Conservation (phyloP, 2,329 filamentous ascomycete genomes). For the Colletotrichum tropicicola region DNA sequence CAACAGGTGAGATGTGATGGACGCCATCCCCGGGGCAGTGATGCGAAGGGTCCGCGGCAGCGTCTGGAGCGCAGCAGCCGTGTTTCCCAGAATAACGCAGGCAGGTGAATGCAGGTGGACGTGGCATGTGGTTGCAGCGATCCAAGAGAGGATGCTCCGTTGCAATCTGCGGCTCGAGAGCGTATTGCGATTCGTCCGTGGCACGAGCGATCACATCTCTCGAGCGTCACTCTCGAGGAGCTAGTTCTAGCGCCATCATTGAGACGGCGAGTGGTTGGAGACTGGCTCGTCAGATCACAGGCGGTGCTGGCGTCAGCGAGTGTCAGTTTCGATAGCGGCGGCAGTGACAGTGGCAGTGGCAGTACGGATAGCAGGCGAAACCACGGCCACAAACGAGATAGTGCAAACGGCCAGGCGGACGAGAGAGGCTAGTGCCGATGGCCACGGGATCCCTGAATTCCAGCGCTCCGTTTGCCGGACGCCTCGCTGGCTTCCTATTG, state of each 20-base stretch:
- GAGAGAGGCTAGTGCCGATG: constrained; percentile 8
- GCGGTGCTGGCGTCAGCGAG: background rate
- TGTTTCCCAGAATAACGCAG: constrained; percentile 19
- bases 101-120: constrained; percentile 15
- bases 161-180: constrained; percentile 6
- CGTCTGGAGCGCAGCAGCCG: background rate
- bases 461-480: background rate
- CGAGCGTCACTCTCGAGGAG: background rate
- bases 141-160: constrained; percentile 13
- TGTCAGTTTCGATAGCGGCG: constrained; percentile 1
- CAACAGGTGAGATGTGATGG: background rate
- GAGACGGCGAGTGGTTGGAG: background rate
- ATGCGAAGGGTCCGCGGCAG: background rate
- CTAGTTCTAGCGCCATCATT: constrained; percentile 13
- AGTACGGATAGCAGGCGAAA: background rate
- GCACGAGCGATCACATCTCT: constrained; percentile 19
- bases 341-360: background rate
- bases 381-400: constrained; percentile 1
- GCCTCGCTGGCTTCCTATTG: constrained; percentile 1
- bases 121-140: constrained; percentile 29
- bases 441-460: background rate
- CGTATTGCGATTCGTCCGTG: constrained; percentile 17
- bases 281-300: background rate
- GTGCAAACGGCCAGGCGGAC: constrained; percentile 1
- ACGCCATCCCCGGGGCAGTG: background rate